phyloP scores from a whole-genome alignment of 176 grass and related monocot genomes.

The Cocos nucifera region DNA sequence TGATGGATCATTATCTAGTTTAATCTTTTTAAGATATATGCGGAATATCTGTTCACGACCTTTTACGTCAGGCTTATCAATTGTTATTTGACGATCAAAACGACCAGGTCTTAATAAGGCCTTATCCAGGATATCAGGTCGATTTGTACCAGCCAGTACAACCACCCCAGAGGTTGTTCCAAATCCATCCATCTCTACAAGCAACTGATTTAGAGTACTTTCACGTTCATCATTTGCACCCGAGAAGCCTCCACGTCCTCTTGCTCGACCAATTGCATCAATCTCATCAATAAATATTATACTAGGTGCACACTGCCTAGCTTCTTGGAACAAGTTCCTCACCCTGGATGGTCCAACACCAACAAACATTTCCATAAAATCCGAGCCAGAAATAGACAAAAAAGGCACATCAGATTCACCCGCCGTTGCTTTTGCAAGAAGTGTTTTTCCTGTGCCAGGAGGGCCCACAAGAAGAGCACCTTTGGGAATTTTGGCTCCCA shows the following conservation, averaged over 20 bases:
- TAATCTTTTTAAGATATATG: conserved; percentile 87
- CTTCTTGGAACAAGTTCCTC: conserved; percentile 82
- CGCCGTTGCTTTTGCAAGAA: conserved; percentile 92
- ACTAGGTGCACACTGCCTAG: conserved; percentile 63
- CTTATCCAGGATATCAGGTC: conserved; percentile 90
- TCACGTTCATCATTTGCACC: conserved; percentile 63
- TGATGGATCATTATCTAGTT: conserved; percentile 64
- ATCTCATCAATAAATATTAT: conserved; percentile 98
- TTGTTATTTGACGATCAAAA: conserved; percentile 86
- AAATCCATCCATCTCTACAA: conserved; percentile 99
- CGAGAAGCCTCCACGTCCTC: conserved; percentile 60
- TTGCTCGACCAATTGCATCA: conserved; percentile 83
- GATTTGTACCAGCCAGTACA: conserved; percentile 87
- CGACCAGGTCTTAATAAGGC: conserved; percentile 87
- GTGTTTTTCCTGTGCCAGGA: conserved; percentile 84
- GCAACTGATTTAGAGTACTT: conserved; percentile 84
- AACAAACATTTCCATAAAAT: conserved; percentile 99
- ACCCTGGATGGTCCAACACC: conserved; percentile 92
- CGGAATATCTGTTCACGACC: conserved; percentile 84
- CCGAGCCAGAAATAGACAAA: conserved; percentile 77
- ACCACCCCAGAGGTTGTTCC: conserved; percentile 76
- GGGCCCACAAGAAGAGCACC: conserved; percentile 88
- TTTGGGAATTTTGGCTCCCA: conserved; percentile 96
- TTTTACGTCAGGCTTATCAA: conserved; percentile 92
- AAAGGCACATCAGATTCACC: conserved; percentile 88